Evolutionary conservation across 2,329 filamentous ascomycete genomes (phyloP).

Genomic region (Arthroderma sp.): DNA sequence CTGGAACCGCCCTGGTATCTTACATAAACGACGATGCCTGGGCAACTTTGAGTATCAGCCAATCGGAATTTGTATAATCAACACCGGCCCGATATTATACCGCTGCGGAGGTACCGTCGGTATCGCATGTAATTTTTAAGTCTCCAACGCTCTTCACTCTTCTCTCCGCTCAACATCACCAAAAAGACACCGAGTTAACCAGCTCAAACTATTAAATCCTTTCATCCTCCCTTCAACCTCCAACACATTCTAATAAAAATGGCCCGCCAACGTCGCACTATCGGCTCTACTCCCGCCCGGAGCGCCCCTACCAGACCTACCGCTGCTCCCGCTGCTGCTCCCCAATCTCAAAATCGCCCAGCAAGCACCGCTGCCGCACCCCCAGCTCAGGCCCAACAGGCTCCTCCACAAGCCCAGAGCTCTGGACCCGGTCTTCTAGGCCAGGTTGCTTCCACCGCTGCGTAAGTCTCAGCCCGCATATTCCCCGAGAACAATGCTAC

Average conservation of each 20-base stretch:
- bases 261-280: constrained; percentile 65
- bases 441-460: constrained; percentile 94
- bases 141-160: no score
- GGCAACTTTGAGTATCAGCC: no score
- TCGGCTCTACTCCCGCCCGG: constrained; percentile 36
- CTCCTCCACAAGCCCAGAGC: constrained; percentile 37
- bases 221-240: not conserved
- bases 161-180: no score
- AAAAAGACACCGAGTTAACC: not conserved
- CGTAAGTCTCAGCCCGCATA: constrained; percentile 49
- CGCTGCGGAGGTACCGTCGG: no score
- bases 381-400: constrained; percentile 28
- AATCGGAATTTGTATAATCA: no score
- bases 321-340: constrained; percentile 43
- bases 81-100: no score
- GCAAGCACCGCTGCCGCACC: constrained; percentile 53
- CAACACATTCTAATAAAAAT: constrained; percentile 36
- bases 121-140: no score
- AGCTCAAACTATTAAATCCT: no score
- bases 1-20: no score
- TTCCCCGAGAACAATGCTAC: constrained; percentile 1
- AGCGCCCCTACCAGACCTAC: constrained; percentile 54
- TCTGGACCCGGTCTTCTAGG: constrained; percentile 78
- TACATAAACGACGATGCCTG: no score
- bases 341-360: constrained; percentile 48